Base-by-base conservation (phyloP, 257 asterid genomes). In the Solanum etuberosum region DNA sequence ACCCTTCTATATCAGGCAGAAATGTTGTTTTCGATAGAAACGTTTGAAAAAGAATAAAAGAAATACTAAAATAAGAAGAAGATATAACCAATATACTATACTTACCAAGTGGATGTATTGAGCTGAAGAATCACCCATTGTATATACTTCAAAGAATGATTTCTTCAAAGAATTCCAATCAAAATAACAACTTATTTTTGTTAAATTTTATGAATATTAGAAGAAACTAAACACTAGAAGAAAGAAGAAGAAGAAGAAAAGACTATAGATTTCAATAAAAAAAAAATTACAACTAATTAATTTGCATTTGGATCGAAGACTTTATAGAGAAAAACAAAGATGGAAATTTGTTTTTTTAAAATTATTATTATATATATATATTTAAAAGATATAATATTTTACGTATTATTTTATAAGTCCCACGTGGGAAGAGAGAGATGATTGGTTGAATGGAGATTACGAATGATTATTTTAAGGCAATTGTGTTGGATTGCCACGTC, bases 371-470 rank as follows among this genome's bases (percentile, higher is more conserved):
- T 20, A 14, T 37, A n/a, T 11, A 42, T 42, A 42, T 42, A 42
- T 1, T 14, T 14, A 13, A 46, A 14, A 46, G 18, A 46, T 46
- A 46, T 46, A 43, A 48, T 48, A 48, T 48, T 48, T 48, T 48
- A 48, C 21, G 1, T 11, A 11, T 48, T 15, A 48, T 48, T 48
- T 48, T 48, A 48, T 48, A 14, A 86, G 89, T 40, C 94, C 97
- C 98, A 94, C 97, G 98, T 95, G 98, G 96, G 95, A 84, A 77
- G 67, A 38, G 87, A 73, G 31, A 25, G 21, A 32, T 92, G 94
- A 95, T 95, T 95, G 98, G 98, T 72, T 83, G 92, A 31, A 94
- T 90, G 90, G 88, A 78, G 98, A 95, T 95, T 91, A 91, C 91
- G 87, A 88, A 11, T 83, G 93, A 93, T 92, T 92, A 83, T 76